Conservation (phyloP, 495 filamentous ascomycete species). For the Penicillium bovifimosum region DNA sequence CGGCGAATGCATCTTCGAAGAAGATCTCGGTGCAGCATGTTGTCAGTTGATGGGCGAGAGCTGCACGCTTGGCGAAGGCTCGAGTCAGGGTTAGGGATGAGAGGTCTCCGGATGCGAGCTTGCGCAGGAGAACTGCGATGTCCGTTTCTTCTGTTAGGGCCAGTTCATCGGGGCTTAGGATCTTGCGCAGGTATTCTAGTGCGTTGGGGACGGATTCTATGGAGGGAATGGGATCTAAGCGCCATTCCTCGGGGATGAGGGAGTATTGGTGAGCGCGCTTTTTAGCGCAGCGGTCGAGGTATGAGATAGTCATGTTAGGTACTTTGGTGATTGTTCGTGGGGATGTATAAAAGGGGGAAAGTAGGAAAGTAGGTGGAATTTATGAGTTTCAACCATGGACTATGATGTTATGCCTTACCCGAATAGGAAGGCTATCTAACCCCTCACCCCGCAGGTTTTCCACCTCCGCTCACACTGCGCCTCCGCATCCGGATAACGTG, state of each 20-base stretch:
- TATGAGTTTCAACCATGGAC: too few species aligned
- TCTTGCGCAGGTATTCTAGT: conserved; percentile 17
- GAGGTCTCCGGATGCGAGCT: conserved; percentile 41
- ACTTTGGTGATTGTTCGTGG: background rate
- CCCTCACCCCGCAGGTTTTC: conserved; percentile 8
- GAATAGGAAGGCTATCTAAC: conserved; percentile 21
- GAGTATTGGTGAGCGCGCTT: conserved; percentile 28
- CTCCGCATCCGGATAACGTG: conserved; percentile 28
- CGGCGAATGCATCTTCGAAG: conserved; percentile 42
- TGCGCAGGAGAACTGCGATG: conserved; percentile 35
- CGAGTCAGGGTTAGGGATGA: conserved; percentile 43
- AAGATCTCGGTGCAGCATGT: conserved; percentile 65
- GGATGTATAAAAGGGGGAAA: background rate
- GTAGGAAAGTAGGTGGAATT: too few species aligned
- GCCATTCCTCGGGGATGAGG: conserved; percentile 33
- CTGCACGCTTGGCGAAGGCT: conserved; percentile 56
- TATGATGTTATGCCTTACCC: conserved; percentile 13
- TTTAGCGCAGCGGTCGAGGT: conserved; percentile 24
- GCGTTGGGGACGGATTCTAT: conserved; percentile 19
- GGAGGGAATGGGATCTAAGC: conserved; percentile 20
- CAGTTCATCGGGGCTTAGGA: conserved; percentile 44
- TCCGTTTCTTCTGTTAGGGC: conserved; percentile 46
- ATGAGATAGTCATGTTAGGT: conserved; percentile 9
- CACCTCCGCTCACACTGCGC: conserved; percentile 25
- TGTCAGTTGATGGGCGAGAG: conserved; percentile 51